These are phyloP conservation scores for Candolleomyces eurysporus DNA, from an alignment of 768 basidiomycete genomes.

Conservation along the genomic window DNA sequence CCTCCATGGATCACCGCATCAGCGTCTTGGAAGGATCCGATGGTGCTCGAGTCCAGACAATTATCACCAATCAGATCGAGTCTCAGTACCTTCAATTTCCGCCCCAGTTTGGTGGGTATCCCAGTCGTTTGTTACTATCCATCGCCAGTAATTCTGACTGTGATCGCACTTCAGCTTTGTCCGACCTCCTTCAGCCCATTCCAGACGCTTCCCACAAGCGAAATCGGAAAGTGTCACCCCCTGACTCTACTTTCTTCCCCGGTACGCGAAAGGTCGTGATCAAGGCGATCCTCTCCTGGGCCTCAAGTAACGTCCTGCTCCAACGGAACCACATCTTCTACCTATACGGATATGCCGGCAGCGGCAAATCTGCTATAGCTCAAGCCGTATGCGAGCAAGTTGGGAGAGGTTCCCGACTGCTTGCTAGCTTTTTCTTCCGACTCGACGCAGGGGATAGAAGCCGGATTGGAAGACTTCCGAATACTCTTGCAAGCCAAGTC, in stretches of 20 bases:
- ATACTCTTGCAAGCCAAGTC: background rate
- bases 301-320: background rate
- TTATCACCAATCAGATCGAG: too few species aligned
- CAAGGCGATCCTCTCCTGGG: background rate
- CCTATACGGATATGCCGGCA: background rate
- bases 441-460: background rate
- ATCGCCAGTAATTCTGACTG: too few species aligned
- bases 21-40: too few species aligned
- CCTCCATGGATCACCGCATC: too few species aligned
- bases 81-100: too few species aligned
- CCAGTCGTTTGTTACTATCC: too few species aligned
- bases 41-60: too few species aligned
- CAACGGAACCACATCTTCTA: background rate
- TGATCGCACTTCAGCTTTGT: too few species aligned
- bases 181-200: background rate
- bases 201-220: background rate
- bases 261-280: background rate
- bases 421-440: background rate
- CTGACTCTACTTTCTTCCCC: background rate
- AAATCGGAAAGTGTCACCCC: background rate
- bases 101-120: too few species aligned
- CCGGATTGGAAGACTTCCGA: background rate
- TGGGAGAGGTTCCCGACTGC: background rate
- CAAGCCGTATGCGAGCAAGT: background rate
- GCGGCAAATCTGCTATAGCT: background rate